These are phyloP conservation scores for Vaccinium macrocarpon DNA, from an alignment of 148 eudicot species.

Conservation along the genomic window DNA sequence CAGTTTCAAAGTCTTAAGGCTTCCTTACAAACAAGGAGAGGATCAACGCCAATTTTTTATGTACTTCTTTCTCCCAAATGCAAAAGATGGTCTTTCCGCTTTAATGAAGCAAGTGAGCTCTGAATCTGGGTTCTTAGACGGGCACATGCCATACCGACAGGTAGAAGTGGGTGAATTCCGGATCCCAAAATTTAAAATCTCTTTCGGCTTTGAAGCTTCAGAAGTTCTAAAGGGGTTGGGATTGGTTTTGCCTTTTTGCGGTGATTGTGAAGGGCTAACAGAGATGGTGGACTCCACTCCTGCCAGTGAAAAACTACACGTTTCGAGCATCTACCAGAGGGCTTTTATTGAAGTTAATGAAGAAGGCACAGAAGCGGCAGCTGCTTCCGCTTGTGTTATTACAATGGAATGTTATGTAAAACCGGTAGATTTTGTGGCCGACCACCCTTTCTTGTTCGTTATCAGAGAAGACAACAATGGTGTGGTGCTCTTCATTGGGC, in stretches of 20 bases:
- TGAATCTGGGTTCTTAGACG: constrained; percentile 47
- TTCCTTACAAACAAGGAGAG: constrained; percentile 64
- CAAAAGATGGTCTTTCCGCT: constrained; percentile 32
- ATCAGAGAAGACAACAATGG: constrained; percentile 74
- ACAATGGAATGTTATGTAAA: not conserved
- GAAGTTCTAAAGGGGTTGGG: constrained; percentile 56
- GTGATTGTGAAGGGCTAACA: constrained; percentile 43
- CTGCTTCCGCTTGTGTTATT: constrained; percentile 55
- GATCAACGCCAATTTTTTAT: constrained; percentile 61
- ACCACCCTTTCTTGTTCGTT: constrained; percentile 78
- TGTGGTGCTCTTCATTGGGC: constrained; percentile 66
- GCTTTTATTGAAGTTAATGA: constrained; percentile 84
- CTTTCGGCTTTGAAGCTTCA: constrained; percentile 77
- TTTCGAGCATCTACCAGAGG: constrained; percentile 70
- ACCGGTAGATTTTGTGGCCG: constrained; percentile 69
- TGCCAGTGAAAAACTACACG: constrained; percentile 27
- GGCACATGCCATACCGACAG: constrained; percentile 40
- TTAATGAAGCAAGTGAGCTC: constrained; percentile 50
- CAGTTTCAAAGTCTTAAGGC: constrained; percentile 65
- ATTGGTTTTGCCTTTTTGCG: constrained; percentile 52
- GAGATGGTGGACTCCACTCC: constrained; percentile 61
- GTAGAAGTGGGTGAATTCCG: constrained; percentile 58
- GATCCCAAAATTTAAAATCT: constrained; percentile 69
- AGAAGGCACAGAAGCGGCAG: constrained; percentile 94
- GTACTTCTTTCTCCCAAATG: no score